A percentile compares a stretch with the other conserved stretches of the same genome.
Evolutionary conservation across 164 flowering plant genomes (phyloP).

Genomic region (Liquidambar formosana): DNA sequence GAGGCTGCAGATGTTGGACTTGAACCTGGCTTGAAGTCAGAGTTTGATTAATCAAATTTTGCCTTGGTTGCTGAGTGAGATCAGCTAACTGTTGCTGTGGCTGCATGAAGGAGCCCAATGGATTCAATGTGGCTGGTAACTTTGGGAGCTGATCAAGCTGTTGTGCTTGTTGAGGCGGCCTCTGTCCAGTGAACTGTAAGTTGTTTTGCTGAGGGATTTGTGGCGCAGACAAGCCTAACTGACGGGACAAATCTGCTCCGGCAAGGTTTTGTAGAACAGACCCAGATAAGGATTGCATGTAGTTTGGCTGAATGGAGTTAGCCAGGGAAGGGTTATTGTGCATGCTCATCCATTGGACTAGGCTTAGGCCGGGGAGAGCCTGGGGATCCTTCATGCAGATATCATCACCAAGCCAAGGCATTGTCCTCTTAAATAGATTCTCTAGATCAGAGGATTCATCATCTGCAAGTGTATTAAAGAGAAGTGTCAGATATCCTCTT

Average conservation of each 20-base stretch:
- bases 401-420: conserved; percentile 94
- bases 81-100: conserved; percentile 65
- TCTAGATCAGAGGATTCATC: conserved; percentile 76
- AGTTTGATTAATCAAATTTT: conserved; percentile 49
- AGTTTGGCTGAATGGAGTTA: conserved; percentile 69
- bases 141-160: conserved; percentile 69
- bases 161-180: conserved; percentile 55
- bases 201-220: conserved; percentile 65
- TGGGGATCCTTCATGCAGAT: conserved; percentile 68
- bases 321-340: conserved; percentile 65
- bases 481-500: background rate
- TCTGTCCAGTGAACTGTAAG: conserved; percentile 56
- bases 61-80: conserved; percentile 56
- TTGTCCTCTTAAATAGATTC: conserved; percentile 69
- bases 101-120: conserved; percentile 46
- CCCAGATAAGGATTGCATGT: conserved; percentile 46
- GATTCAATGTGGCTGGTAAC: conserved; percentile 42
- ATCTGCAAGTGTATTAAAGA: conserved; percentile 42
- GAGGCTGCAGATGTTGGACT: conserved; percentile 59
- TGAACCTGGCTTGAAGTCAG: conserved; percentile 51
- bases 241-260: conserved; percentile 71
- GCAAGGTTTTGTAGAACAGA: conserved; percentile 54
- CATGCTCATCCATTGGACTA: conserved; percentile 98
- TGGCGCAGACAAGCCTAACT: conserved; percentile 54
- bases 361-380: conserved; percentile 70